Base-by-base conservation (phyloP, 768 basidiomycete species). In the Leccinum fibrillosum region DNA sequence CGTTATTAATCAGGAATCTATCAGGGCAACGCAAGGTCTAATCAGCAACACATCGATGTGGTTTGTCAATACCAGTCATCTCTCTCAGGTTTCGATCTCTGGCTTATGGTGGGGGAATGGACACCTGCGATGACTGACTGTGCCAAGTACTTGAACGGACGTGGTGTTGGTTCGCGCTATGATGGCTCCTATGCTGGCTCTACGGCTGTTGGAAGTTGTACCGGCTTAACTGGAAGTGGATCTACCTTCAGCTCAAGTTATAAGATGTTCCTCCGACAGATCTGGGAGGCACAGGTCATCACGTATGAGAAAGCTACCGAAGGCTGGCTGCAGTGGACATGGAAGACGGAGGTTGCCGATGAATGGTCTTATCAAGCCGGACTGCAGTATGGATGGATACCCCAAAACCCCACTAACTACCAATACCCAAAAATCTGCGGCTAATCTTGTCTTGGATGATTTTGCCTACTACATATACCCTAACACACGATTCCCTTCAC, bases 321-420 rank as follows among this genome's bases (percentile, higher is more conserved):
- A 51, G 90, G 89, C 3, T 92, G 90, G 90, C 71, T 90, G 23
- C 83, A 86, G 69, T 91, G 90, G 90, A 84, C 88, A 1, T 92
- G 90, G 90, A 92, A 92, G 75, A 72, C 90, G 0, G 91, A 93
- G 72, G 75, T 75, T 60, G 87, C 90, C 2, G 89, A 92, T 61
- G 94, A 96, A 57, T 97, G 94, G 94, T 81, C 88, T 0, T 96
- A 96, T 76, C 82, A 89, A 62, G 86, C 88, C 48, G 92, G 92
- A 42, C 76, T 95, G 34, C 71, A 76, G 12, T 80, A 86, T 59
- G 93, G 93, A 21, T 94, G 90, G 91, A 94, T 96, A 68, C 93
- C 94, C 9, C 70, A 78, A 60, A 70, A 80, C 69, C 82, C 85
- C 2, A 78, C 79, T 9, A 39, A 79, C 39, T 70, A 76, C 53